Base-by-base conservation (phyloP, 768 basidiomycete species). In the Pleurotus giganteus region DNA sequence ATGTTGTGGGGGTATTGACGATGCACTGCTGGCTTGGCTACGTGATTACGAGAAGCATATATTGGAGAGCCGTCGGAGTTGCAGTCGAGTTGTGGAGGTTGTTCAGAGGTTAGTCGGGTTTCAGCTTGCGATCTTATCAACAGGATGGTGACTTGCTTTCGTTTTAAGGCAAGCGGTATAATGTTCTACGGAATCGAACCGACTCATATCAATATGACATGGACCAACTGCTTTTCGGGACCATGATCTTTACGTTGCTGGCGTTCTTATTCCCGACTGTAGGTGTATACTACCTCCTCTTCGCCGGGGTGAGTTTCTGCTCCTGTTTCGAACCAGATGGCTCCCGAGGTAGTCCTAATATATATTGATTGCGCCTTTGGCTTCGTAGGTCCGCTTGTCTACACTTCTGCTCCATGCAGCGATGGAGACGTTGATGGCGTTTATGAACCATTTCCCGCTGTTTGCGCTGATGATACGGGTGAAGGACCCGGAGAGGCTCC, bases 171-270 rank as follows among this genome's bases (percentile, higher is more conserved):
- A 98, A 91, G 70, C 81, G 94, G 44, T 87, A 83, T 64, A 98
- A 98, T 65, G 83, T 86, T 7, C 74, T 99, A 4, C 84, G 95
- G 28, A 81, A 88, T 50, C 84, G 95, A n/a, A 87, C 85, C 3
- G 97, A 98, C 63, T 81, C 88, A 0, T 94, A 91, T 83, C 82
- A 87, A 54, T 98, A 97, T 62, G 91, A 94, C 51, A 78, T 94
- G 24, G 96, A 98, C 67, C 94, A 98, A 65, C 80, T 98, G 2
- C 75, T 98, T n/a, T 88, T 98, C 31, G 96, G 96, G 4, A 95
- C 97, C 0, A 85, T 93, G 53, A 72, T 95, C 47, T 91, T 94
- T 74, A 90, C 91, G 0, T 76, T 93, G 15, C 70, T 91, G 11
- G 81, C 88, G 6, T 89, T 95, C 66, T 71, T 94, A 11, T 82